phyloP scores from a whole-genome alignment of 257 asterid genomes.

The Rauvolfia tetraphylla region DNA sequence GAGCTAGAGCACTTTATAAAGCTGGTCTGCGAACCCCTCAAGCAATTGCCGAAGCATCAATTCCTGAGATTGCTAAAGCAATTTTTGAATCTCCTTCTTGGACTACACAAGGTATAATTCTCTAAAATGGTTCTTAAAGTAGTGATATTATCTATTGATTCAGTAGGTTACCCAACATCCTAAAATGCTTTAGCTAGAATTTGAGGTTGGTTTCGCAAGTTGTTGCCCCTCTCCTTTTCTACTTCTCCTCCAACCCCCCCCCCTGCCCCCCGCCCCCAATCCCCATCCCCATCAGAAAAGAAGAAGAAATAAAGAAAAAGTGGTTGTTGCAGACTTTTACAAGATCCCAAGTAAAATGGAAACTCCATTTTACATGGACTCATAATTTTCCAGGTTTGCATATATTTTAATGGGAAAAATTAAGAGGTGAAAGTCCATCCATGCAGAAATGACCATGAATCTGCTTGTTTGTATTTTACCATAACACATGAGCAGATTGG shows the following conservation, averaged over 20 bases:
- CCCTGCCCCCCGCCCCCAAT: too few relatives aligned
- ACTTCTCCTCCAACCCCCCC: too few relatives aligned
- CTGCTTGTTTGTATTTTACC: conserved; percentile 1
- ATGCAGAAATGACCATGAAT: not conserved
- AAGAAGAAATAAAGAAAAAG: not conserved
- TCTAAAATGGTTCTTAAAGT: conserved; percentile 6
- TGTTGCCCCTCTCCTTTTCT: not conserved
- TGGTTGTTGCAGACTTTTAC: not conserved
- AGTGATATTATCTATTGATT: not conserved
- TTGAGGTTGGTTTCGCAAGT: not conserved
- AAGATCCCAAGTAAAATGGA: not conserved
- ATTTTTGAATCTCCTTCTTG: conserved; percentile 87
- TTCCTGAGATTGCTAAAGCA: conserved; percentile 84
- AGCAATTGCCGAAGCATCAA: conserved; percentile 90
- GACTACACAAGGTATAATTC: conserved; percentile 57
- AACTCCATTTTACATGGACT: conserved; percentile 1
- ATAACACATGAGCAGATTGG: not conserved
- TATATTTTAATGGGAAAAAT: conserved; percentile 2
- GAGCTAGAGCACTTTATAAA: conserved; percentile 97
- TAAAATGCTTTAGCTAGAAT: not conserved
- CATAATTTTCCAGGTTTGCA: not conserved
- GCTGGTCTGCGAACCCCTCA: conserved; percentile 95
- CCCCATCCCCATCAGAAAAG: not conserved
- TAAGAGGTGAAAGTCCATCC: not conserved
- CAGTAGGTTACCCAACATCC: not conserved